phyloP scores from a whole-genome alignment of 116 monocot species.

The Phalaenopsis hybrid region DNA sequence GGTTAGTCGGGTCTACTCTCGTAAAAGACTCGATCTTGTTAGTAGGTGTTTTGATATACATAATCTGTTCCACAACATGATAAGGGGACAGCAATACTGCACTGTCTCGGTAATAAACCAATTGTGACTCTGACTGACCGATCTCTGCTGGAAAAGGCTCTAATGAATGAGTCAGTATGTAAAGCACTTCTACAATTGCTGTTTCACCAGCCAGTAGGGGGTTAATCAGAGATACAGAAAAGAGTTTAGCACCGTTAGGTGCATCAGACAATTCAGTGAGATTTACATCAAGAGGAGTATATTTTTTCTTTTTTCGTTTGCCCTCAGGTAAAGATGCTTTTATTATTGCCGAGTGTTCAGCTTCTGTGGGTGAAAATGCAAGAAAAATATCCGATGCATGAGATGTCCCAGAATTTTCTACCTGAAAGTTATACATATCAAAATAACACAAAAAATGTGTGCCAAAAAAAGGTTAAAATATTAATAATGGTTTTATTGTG shows the following conservation, averaged over 20 bases:
- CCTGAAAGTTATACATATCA: conserved; percentile 19
- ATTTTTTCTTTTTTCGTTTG: conserved; percentile 64
- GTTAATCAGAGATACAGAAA: conserved; percentile 42
- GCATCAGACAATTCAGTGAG: conserved; percentile 25
- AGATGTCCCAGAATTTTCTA: conserved; percentile 55
- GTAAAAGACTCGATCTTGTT: conserved; percentile 64
- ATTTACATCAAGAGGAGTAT: conserved; percentile 39
- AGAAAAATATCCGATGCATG: conserved; percentile 45
- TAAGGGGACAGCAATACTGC: conserved; percentile 72
- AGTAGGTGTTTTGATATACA: conserved; percentile 64
- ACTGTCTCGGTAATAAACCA: conserved; percentile 73
- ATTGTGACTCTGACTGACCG: conserved; percentile 64
- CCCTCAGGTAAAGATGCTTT: conserved; percentile 53
- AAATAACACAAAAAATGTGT: not conserved
- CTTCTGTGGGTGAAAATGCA: conserved; percentile 59
- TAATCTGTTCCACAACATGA: conserved; percentile 52
- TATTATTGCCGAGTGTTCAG: conserved; percentile 51
- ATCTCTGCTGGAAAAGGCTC: conserved; percentile 80
- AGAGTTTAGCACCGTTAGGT: conserved; percentile 41
- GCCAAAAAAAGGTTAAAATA: not conserved
- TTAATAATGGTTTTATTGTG: not conserved
- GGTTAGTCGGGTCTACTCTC: conserved; percentile 53
- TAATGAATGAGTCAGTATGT: conserved; percentile 43
- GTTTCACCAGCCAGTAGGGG: conserved; percentile 50
- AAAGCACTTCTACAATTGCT: conserved; percentile 42